These are phyloP conservation scores for Diplosphaera chodatii DNA, from an alignment of 139 green algal species.

Conservation along the genomic window DNA sequence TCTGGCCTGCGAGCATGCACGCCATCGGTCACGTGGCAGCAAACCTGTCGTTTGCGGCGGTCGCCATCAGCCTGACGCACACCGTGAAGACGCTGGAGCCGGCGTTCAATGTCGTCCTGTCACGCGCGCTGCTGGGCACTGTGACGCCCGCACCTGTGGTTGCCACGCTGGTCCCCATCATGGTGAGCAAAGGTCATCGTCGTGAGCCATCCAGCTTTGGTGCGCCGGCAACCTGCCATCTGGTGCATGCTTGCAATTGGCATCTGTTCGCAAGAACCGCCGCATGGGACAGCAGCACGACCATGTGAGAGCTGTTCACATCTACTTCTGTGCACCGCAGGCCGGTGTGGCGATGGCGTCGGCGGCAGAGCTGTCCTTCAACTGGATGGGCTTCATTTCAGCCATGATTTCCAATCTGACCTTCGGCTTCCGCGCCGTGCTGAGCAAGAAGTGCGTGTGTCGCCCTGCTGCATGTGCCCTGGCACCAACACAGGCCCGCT, in stretches of 20 bases:
- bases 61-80: constrained; percentile 97
- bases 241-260: no score
- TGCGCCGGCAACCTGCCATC: no score
- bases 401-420: constrained; percentile 93
- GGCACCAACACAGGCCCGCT: no score
- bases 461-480: not conserved
- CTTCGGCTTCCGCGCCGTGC: constrained; percentile 89
- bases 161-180: constrained; percentile 88
- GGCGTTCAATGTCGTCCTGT: constrained; percentile 89
- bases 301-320: no score
- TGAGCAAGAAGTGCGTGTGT: constrained; percentile 73
- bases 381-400: constrained; percentile 90
- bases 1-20: constrained; percentile 88
- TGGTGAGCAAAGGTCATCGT: no score
- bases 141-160: constrained; percentile 80
- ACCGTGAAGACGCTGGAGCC: constrained; percentile 98
- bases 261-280: no score
- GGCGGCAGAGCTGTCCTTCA: constrained; percentile 91
- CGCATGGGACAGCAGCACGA: no score
- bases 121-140: constrained; percentile 73
- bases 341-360: constrained; percentile 78
- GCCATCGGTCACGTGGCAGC: constrained; percentile 93
- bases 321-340: constrained; percentile 17
- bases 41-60: constrained; percentile 97
- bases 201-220: no score